phyloP scores from a whole-genome alignment of 768 basidiomycete species.

The Mycena rebaudengoi region DNA sequence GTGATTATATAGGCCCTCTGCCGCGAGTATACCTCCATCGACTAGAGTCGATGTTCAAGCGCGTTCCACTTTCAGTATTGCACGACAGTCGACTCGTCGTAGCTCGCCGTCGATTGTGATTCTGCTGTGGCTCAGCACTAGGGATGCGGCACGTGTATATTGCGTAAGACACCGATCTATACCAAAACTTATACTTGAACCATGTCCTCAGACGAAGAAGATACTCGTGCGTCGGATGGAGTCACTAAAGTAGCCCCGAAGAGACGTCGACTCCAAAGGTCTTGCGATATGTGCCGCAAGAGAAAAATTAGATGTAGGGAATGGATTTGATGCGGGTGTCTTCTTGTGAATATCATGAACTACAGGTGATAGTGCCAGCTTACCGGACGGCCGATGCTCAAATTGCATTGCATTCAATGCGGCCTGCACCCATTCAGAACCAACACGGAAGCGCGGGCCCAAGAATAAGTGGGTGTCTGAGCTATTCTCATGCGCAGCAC shows the following conservation, averaged over 20 bases:
- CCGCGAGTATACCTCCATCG: too few relatives aligned
- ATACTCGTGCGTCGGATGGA: background rate
- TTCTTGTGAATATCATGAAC: background rate
- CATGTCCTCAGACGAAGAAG: conserved; percentile 28
- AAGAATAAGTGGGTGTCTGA: conserved; percentile 49
- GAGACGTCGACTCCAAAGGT: conserved; percentile 51
- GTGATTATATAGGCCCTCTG: background rate
- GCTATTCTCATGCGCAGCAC: background rate
- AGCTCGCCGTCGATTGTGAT: background rate
- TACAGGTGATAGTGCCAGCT: conserved; percentile 68
- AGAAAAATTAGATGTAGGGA: conserved; percentile 55
- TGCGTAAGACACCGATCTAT: too few relatives aligned
- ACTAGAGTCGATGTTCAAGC: too few relatives aligned
- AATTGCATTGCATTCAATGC: conserved; percentile 60
- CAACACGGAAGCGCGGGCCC: conserved; percentile 38
- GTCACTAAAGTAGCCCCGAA: conserved; percentile 36
- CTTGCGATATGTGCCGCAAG: conserved; percentile 57
- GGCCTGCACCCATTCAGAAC: conserved; percentile 64
- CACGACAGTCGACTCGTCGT: too few relatives aligned
- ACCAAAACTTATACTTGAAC: too few relatives aligned
- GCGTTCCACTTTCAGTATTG: too few relatives aligned
- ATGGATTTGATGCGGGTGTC: background rate
- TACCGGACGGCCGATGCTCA: conserved; percentile 61
- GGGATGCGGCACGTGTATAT: too few relatives aligned
- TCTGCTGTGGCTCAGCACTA: background rate